These are phyloP conservation scores for Boechera retrofracta DNA, from an alignment of 345 rosid species.

Conservation along the genomic window DNA sequence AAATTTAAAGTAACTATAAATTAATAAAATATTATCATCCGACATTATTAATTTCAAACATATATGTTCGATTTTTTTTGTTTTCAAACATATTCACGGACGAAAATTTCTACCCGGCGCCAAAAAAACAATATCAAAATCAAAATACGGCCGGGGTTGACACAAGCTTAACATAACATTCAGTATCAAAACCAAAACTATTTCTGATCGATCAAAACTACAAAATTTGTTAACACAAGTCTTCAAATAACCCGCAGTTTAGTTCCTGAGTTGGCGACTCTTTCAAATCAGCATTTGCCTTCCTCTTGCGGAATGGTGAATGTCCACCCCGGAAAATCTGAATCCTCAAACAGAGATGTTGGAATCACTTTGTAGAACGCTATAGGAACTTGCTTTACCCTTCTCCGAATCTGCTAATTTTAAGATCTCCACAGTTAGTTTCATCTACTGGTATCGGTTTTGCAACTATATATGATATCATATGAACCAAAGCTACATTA, in stretches of 20 bases:
- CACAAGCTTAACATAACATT: neutral
- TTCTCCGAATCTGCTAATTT: slow-evolving; percentile 64
- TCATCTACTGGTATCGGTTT: neutral
- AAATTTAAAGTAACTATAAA: no score
- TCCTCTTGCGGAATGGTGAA: slow-evolving; percentile 47
- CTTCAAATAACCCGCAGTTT: slow-evolving; percentile 8
- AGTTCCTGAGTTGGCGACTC: slow-evolving; percentile 18
- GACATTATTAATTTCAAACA: no score
- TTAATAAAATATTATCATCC: no score
- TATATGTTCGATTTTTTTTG: no score
- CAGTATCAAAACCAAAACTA: slow-evolving; percentile 23
- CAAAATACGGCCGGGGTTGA: no score
- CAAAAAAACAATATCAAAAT: neutral
- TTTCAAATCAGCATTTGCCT: slow-evolving; percentile 28
- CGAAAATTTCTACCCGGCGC: neutral
- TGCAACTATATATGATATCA: neutral
- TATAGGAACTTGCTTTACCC: slow-evolving; percentile 90
- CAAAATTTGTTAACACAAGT: slow-evolving; percentile 12
- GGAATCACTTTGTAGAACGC: slow-evolving; percentile 75
- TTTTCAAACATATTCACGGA: neutral
- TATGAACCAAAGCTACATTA: slow-evolving; percentile 41
- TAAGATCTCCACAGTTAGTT: slow-evolving; percentile 7
- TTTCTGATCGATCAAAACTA: slow-evolving; percentile 24
- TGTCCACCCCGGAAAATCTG: slow-evolving; percentile 86
- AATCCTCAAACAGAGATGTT: slow-evolving; percentile 66